A percentile compares a stretch with the other conserved stretches of the same genome.
phyloP scores from a whole-genome alignment of 2,329 filamentous ascomycete species.

The Xylariaceae sp. region DNA sequence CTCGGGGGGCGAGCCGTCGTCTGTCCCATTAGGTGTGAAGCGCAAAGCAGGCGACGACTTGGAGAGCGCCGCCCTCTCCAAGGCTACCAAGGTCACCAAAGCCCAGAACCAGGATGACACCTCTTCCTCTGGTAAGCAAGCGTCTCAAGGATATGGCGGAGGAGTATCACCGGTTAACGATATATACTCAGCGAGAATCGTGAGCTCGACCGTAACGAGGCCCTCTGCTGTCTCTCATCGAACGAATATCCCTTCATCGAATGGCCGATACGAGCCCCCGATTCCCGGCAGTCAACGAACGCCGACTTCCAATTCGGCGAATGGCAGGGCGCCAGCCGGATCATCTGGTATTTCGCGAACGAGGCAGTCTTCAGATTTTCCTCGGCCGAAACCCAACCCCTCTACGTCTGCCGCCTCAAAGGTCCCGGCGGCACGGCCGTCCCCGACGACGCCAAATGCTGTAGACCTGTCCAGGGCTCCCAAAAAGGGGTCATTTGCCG shows the following conservation, averaged over 20 bases:
- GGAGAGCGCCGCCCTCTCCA: constrained; percentile 15
- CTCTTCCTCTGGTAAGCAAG: constrained; percentile 20
- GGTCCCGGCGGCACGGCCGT: constrained; percentile 17
- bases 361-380: constrained; percentile 13
- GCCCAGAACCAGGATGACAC: constrained; percentile 20
- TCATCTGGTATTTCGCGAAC: no score
- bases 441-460: constrained; percentile 18
- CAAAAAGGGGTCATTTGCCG: constrained; percentile 67
- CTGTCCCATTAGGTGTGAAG: constrained; percentile 36
- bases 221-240: constrained; percentile 23
- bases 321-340: constrained; percentile 14
- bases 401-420: constrained; percentile 12
- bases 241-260: constrained; percentile 17
- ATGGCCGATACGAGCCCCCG: constrained; percentile 19
- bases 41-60: constrained; percentile 50
- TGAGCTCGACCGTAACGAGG: no score
- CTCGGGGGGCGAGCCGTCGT: constrained; percentile 42
- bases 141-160: no score
- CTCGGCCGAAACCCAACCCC: constrained; percentile 16
- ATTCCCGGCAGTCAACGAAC: constrained; percentile 13
- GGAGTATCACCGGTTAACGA: no score
- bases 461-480: constrained; percentile 35
- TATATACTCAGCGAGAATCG: no score
- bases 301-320: constrained; percentile 13
- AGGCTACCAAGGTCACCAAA: constrained; percentile 22